Evolutionary conservation across 495 filamentous ascomycete genomes (phyloP), one percentile per base, ranked within the genome.

Genomic region (Apodospora peruviana): DNA sequence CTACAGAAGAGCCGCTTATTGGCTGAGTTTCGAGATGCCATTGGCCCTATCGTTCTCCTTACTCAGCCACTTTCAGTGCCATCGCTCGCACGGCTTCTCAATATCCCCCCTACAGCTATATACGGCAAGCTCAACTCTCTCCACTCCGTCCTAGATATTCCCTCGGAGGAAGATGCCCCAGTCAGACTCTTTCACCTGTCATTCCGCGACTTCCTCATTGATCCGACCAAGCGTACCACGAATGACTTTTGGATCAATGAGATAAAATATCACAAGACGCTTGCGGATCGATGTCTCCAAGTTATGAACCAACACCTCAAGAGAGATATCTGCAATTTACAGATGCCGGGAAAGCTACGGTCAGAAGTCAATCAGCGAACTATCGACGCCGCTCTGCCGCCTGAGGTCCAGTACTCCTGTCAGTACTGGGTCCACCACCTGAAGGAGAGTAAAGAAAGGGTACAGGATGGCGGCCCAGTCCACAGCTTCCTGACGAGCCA

Each of bases 171-270:
- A 16, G 36, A 44, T 18, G n/a, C 21, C 10, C 63, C 63, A 3
- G 40, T 79, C 20, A 61, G 64, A n/a, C 55, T 72, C 2, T 68
- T 69, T 36, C 73, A 81, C 49, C 66, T 61, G 14, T 77, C 74
- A n/a, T 75, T 81, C 50, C 73, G 71, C 39, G 76, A 79, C 52
- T 79, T 72, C 52, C 67, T 81, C 12, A 41, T 78, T 37, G 62
- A 73, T 53, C 38, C 51, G 36, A 44, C 27, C 27, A 32, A 32
- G 27, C 27, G 27, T 32, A 12, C 27, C 27, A 32, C 27, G 7
- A 32, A 44, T n/a, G 24, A 44, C 12, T 32, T 44, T 27, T 44
- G 55, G 43, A 52, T 56, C 1, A 61, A 77, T 48, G 11, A 40
- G 55, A 12, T 12, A 7, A 5, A 32, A 32, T 32, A 32, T 32